Percentiles rank a stretch among this genome's conserved stretches.
Evolutionary conservation across 2,329 filamentous ascomycete species (phyloP).

Genomic region (Neonectria ditissima): DNA sequence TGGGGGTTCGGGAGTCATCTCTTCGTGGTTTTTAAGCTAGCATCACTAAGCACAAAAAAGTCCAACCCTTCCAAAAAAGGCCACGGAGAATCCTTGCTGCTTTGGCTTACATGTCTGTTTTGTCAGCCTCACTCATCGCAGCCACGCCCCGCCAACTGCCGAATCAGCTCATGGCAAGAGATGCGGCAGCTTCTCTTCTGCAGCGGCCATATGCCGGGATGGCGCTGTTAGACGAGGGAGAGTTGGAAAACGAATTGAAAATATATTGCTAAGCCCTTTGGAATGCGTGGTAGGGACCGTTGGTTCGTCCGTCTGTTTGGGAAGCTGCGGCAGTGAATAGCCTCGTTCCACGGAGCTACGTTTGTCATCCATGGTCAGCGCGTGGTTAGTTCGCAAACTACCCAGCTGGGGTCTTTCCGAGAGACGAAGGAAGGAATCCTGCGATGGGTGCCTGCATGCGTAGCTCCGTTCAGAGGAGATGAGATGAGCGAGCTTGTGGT

Average conservation of each 20-base stretch:
- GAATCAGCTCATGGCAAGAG: background rate
- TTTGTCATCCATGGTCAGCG: conserved; percentile 1
- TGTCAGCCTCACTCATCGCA: background rate
- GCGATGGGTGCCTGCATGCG: background rate
- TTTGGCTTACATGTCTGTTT: background rate
- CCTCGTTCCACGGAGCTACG: background rate
- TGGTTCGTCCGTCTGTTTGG: too few relatives aligned
- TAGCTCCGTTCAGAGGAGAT: background rate
- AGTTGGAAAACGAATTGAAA: background rate
- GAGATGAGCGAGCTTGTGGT: background rate
- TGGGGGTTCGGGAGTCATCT: too few relatives aligned
- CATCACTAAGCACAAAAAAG: too few relatives aligned
- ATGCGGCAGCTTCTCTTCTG: background rate
- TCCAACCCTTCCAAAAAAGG: too few relatives aligned
- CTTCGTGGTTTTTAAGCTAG: too few relatives aligned
- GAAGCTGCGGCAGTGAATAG: too few relatives aligned
- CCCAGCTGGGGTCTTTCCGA: background rate
- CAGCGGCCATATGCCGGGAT: too few relatives aligned
- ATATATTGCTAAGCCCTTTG: background rate
- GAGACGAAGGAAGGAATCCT: background rate
- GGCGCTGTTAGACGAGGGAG: background rate
- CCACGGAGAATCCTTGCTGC: background rate
- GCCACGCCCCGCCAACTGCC: background rate
- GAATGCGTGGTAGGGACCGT: too few relatives aligned
- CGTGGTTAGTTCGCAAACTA: background rate